Evolutionary conservation across 306 rosid genomes (phyloP).

Genomic region (Quillaja saponaria): DNA sequence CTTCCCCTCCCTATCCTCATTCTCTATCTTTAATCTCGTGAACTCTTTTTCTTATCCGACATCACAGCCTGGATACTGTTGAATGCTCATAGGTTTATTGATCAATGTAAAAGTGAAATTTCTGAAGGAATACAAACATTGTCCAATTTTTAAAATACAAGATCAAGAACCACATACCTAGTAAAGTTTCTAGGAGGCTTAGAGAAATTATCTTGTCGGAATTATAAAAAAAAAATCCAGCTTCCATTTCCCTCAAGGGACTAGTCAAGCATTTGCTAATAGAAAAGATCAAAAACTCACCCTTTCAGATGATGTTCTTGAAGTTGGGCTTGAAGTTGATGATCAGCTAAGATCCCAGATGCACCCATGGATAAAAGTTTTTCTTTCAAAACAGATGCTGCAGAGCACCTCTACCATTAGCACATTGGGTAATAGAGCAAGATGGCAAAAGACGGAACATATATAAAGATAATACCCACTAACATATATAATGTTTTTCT

Average conservation of each 20-base stretch:
- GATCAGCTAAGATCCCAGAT: conserved; percentile 95
- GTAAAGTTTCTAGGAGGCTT: not conserved
- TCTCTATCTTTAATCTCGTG: too few relatives aligned
- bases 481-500: too few relatives aligned
- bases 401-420: conserved; percentile 44
- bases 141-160: too few relatives aligned
- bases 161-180: conserved; percentile 19
- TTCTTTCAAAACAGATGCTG: conserved; percentile 96
- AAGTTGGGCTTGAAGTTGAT: conserved; percentile 96
- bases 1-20: too few relatives aligned
- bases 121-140: conserved; percentile 18
- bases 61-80: too few relatives aligned
- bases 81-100: too few relatives aligned
- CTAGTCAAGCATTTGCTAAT: conserved; percentile 13
- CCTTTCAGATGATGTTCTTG: conserved; percentile 93
- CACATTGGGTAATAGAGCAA: conserved; percentile 29
- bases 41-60: too few relatives aligned
- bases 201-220: conserved; percentile 7
- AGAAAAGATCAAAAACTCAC: conserved; percentile 47
- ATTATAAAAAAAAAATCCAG: conserved; percentile 9
- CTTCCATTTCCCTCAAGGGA: conserved; percentile 21
- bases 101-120: too few relatives aligned
- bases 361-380: conserved; percentile 87
- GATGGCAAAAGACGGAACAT: conserved; percentile 10
- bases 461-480: conserved; percentile 24